Evolutionary conservation across 306 rosid species (phyloP).

Genomic region (Vachellia collinsii): DNA sequence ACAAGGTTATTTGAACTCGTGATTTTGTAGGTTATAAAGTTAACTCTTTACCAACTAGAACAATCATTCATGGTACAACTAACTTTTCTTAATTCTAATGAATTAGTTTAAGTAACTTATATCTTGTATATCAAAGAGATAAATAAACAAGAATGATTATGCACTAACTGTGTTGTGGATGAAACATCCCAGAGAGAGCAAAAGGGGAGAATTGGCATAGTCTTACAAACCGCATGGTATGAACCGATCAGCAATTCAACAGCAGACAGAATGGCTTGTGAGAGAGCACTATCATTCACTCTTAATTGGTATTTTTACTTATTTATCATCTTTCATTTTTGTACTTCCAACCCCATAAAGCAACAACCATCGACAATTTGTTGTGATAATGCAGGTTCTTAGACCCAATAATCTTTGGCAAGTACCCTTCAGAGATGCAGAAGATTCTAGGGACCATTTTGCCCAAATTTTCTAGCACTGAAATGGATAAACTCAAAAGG

Average conservation of each 20-base stretch:
- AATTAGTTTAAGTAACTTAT: no score
- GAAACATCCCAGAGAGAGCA: constrained; percentile 50
- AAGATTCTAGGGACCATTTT: constrained; percentile 55
- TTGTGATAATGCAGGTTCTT: constrained; percentile 56
- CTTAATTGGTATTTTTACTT: constrained; percentile 45
- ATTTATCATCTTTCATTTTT: neutral
- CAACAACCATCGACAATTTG: no score
- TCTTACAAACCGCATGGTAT: constrained; percentile 41
- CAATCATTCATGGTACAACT: no score
- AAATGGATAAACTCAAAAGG: constrained; percentile 40
- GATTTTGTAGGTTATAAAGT: no score
- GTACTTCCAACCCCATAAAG: neutral
- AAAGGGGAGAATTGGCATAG: constrained; percentile 52
- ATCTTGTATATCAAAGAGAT: neutral
- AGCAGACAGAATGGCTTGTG: constrained; percentile 55
- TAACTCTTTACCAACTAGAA: no score
- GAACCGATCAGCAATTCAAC: constrained; percentile 60
- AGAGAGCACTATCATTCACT: constrained; percentile 60
- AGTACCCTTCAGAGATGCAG: constrained; percentile 66
- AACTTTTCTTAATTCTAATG: no score
- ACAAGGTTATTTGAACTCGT: no score
- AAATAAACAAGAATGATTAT: neutral
- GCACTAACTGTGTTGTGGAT: neutral
- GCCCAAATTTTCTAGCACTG: constrained; percentile 47
- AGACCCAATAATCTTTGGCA: constrained; percentile 64